These are phyloP conservation scores for Coniella vitis DNA, from an alignment of 2,329 filamentous ascomycete genomes.

Conservation along the genomic window DNA sequence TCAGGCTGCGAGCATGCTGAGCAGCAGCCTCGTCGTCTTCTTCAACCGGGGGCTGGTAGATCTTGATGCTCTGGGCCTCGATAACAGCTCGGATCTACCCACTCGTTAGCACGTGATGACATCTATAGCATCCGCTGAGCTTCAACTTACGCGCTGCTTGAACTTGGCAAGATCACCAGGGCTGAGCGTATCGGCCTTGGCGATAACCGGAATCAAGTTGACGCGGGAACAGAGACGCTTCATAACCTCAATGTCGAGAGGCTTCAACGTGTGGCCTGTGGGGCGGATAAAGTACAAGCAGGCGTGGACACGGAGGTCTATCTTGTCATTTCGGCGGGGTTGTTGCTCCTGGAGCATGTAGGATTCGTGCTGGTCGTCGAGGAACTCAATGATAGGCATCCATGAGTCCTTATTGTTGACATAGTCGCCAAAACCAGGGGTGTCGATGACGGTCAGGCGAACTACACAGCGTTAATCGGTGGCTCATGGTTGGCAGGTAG, in stretches of 20 bases:
- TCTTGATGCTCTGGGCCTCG: constrained; percentile 98
- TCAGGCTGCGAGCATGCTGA: constrained; percentile 87
- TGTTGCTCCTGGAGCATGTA: constrained; percentile 99
- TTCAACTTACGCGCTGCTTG: constrained; percentile 74
- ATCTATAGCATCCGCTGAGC: background rate
- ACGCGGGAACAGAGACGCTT: constrained; percentile 97
- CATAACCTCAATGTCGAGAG: constrained; percentile 99
- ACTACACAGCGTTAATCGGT: constrained; percentile 47
- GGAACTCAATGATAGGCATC: constrained; percentile 99
- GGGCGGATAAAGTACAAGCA: constrained; percentile 99
- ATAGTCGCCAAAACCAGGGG: constrained; percentile 97
- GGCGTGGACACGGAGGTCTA: constrained; percentile 95
- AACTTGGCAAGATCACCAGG: constrained; percentile 85
- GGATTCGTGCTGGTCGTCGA: constrained; percentile 99
- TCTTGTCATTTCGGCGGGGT: constrained; percentile 95
- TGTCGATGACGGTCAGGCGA: constrained; percentile 97
- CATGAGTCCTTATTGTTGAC: constrained; percentile 99
- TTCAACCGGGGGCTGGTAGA: constrained; percentile 95
- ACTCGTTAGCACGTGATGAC: constrained; percentile 22
- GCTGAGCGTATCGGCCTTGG: constrained; percentile 97
- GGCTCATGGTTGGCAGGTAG: background rate
- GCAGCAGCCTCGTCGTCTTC: constrained; percentile 97
- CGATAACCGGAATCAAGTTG: constrained; percentile 96
- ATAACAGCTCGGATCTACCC: constrained; percentile 84
- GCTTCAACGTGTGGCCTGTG: constrained; percentile 97